Conservation (phyloP, 345 rosid species). For the Balakata baccata region DNA sequence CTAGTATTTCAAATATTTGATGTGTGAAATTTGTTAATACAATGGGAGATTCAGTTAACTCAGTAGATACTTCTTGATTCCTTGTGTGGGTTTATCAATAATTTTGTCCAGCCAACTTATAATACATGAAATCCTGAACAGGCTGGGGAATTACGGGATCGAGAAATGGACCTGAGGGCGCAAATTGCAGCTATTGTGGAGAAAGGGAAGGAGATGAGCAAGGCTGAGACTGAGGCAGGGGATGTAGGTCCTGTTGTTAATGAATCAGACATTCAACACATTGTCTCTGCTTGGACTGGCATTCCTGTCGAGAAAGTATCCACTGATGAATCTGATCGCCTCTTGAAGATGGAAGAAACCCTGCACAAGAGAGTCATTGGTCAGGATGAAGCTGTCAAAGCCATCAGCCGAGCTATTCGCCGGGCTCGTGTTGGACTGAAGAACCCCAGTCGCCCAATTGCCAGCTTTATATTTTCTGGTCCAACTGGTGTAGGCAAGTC, state of each 20-base stretch:
- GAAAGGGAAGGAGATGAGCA: conserved; percentile 90
- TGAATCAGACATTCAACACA: conserved; percentile 89
- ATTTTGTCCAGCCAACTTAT: neutral
- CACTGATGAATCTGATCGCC: conserved; percentile 89
- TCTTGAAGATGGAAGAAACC: conserved; percentile 91
- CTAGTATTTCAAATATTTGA: neutral
- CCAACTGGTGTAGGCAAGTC: conserved; percentile 99
- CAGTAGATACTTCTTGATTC: neutral
- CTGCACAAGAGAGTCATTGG: conserved; percentile 90
- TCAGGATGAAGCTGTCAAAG: conserved; percentile 96
- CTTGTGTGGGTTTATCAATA: neutral
- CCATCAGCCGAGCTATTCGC: conserved; percentile 92
- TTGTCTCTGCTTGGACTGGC: conserved; percentile 93
- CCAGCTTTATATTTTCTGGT: conserved; percentile 98
- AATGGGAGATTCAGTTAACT: neutral
- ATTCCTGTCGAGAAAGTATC: conserved; percentile 99
- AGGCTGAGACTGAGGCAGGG: conserved; percentile 87
- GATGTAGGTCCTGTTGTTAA: conserved; percentile 81
- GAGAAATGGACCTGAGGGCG: conserved; percentile 92
- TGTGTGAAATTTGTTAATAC: neutral
- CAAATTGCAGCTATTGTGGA: conserved; percentile 77
- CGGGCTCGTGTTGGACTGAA: conserved; percentile 98
- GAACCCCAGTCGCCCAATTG: conserved; percentile 91
- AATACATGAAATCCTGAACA: conserved; percentile 27
- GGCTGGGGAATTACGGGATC: conserved; percentile 94